Conservation (phyloP, 2,329 filamentous ascomycete genomes). For the Didymellaceae sp. region DNA sequence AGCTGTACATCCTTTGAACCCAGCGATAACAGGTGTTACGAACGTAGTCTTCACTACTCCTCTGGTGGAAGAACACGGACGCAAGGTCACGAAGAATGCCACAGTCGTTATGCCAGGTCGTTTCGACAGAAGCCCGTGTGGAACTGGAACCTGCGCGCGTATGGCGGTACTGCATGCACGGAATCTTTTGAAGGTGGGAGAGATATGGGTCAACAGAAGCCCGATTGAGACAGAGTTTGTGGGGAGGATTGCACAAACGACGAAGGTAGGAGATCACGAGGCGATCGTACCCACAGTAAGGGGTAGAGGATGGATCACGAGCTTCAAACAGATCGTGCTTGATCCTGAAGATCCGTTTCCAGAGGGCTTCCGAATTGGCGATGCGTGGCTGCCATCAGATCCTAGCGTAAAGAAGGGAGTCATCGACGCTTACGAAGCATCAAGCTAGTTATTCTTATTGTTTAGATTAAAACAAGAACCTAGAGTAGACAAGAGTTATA, state of each 20-base stretch:
- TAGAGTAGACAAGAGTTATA: too few relatives aligned
- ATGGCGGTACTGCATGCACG: conserved; percentile 54
- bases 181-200: conserved; percentile 47
- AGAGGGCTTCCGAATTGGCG: conserved; percentile 6
- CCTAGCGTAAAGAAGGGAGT: not conserved
- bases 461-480: too few relatives aligned
- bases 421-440: not conserved
- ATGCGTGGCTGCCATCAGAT: conserved; percentile 3
- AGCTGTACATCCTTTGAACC: conserved; percentile 33
- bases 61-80: conserved; percentile 21
- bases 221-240: conserved; percentile 55
- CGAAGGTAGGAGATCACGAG: conserved; percentile 23
- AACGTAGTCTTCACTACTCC: conserved; percentile 51
- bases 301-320: conserved; percentile 56
- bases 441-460: too few relatives aligned
- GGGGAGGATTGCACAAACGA: conserved; percentile 47
- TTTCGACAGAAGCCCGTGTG: conserved; percentile 57
- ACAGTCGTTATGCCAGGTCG: conserved; percentile 56
- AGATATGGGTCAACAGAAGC: conserved; percentile 51
- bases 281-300: conserved; percentile 53
- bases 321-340: conserved; percentile 53
- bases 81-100: conserved; percentile 48
- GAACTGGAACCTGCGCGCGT: conserved; percentile 54
- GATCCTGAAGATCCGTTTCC: conserved; percentile 56
- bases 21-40: conserved; percentile 50